These are phyloP conservation scores for Beauveria scarabaeidicola DNA, from an alignment of 2,329 filamentous ascomycete species.

Conservation along the genomic window DNA sequence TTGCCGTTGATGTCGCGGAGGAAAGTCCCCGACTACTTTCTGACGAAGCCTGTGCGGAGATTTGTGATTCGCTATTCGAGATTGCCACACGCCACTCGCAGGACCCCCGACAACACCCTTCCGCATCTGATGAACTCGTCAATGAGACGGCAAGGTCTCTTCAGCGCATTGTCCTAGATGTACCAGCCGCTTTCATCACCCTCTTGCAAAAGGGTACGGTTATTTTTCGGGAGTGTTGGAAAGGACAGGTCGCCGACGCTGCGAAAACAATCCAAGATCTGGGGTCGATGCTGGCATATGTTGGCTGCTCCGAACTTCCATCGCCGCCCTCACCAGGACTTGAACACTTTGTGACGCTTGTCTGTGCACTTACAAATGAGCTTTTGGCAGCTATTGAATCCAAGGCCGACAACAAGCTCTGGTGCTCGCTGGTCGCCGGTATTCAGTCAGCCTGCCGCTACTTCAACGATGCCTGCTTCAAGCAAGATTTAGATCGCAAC, in stretches of 20 bases:
- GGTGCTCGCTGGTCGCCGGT: conserved; percentile 30
- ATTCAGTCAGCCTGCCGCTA: conserved; percentile 28
- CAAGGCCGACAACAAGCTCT: conserved; percentile 24
- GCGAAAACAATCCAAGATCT: conserved; percentile 26
- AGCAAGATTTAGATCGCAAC: conserved; percentile 16
- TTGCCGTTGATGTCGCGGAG: conserved; percentile 7
- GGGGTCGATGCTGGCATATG: conserved; percentile 36
- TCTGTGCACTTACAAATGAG: conserved; percentile 26
- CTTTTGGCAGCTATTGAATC: conserved; percentile 28
- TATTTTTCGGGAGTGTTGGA: conserved; percentile 20
- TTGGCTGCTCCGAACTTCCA: conserved; percentile 38
- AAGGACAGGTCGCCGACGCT: conserved; percentile 15
- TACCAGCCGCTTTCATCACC: conserved; percentile 26
- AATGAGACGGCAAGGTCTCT: conserved; percentile 34
- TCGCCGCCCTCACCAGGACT: conserved; percentile 20
- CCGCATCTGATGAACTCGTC: conserved; percentile 27
- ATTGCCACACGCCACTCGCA: conserved; percentile 20
- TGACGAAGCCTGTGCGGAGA: conserved; percentile 26
- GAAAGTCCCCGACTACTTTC: conserved; percentile 25
- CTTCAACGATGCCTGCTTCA: conserved; percentile 33
- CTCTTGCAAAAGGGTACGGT: conserved; percentile 23
- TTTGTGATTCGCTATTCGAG: conserved; percentile 28
- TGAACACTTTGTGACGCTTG: conserved; percentile 33
- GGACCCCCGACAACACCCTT: conserved; percentile 14
- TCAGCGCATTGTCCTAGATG: conserved; percentile 29